These are phyloP conservation scores for Aspergillus asperescens DNA, from an alignment of 495 filamentous ascomycete genomes.

Conservation along the genomic window DNA sequence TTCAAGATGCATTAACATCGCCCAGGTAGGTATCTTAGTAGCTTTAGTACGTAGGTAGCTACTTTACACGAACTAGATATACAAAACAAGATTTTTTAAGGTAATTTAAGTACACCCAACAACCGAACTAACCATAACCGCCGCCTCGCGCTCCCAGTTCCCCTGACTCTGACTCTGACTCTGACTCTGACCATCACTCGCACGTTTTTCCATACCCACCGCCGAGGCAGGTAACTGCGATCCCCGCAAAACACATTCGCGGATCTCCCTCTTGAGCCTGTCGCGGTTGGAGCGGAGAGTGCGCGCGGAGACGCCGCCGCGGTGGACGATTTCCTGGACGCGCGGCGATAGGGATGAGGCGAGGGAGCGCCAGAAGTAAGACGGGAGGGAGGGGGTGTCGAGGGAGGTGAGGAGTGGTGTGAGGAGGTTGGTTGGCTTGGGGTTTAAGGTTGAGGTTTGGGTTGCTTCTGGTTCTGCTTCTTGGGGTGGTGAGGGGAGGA, in stretches of 20 bases:
- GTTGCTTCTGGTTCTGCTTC: too few species aligned
- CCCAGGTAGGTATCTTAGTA: too few species aligned
- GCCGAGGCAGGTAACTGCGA: slow-evolving; percentile 54
- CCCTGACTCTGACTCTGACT: slow-evolving; percentile 37
- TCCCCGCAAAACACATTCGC: slow-evolving; percentile 77
- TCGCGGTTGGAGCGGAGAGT: slow-evolving; percentile 73
- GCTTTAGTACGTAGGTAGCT: too few species aligned
- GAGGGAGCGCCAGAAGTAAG: slow-evolving; percentile 86
- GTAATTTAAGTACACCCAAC: too few species aligned
- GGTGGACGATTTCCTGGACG: slow-evolving; percentile 73
- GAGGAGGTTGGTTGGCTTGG: slow-evolving; percentile 52
- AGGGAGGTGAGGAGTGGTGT: slow-evolving; percentile 68
- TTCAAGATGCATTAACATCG: too few species aligned
- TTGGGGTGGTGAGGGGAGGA: slow-evolving; percentile 31
- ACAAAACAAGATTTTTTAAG: too few species aligned
- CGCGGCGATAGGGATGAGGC: slow-evolving; percentile 70
- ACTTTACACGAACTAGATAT: too few species aligned
- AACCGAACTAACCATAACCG: slow-evolving; percentile 87
- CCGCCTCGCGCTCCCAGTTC: slow-evolving; percentile 85
- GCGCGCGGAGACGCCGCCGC: slow-evolving; percentile 78
- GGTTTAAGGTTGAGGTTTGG: too few species aligned
- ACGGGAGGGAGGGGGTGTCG: slow-evolving; percentile 80
- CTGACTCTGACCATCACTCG: background rate
- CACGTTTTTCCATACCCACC: slow-evolving; percentile 35
- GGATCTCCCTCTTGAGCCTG: slow-evolving; percentile 67